These are phyloP conservation scores for Lyophyllum decastes DNA, from an alignment of 768 basidiomycete species.

Conservation along the genomic window DNA sequence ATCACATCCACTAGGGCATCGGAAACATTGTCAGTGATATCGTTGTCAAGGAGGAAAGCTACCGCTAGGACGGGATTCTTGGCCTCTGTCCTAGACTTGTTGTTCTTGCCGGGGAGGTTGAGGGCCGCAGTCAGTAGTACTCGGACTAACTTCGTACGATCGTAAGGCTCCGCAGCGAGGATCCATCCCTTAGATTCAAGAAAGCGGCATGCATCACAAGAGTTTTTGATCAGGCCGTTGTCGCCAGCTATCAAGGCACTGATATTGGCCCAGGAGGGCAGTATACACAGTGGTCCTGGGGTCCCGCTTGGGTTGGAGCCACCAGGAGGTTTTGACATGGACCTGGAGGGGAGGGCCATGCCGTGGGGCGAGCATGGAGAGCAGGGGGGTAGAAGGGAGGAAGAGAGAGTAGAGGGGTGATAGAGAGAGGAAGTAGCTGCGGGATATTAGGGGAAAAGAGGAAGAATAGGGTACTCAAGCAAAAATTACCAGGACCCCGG, in stretches of 20 bases:
- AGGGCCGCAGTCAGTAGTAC: slow-evolving; percentile 1
- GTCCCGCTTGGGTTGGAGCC: slow-evolving; percentile 33
- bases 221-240: not conserved
- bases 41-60: slow-evolving; percentile 5
- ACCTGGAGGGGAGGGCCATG: not conserved
- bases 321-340: not conserved
- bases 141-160: slow-evolving; percentile 1
- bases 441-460: not conserved
- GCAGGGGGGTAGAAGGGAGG: not conserved
- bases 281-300: not conserved
- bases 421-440: not conserved
- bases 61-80: not conserved
- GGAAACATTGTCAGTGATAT: not conserved
- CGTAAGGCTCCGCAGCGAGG: slow-evolving; percentile 1
- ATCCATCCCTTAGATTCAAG: slow-evolving; percentile 4
- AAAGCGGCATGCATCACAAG: not conserved
- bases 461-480: not conserved
- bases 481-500: not conserved
- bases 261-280: not conserved
- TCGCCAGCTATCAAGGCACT: not conserved
- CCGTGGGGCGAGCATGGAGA: not conserved
- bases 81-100: not conserved
- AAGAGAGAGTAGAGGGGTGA: not conserved
- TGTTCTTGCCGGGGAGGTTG: not conserved
- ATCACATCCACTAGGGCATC: not conserved